Percentiles rank a stretch among this genome's conserved stretches.
Conservation (phyloP, 2,329 filamentous ascomycete species). For the Phialocephala subalpina region DNA sequence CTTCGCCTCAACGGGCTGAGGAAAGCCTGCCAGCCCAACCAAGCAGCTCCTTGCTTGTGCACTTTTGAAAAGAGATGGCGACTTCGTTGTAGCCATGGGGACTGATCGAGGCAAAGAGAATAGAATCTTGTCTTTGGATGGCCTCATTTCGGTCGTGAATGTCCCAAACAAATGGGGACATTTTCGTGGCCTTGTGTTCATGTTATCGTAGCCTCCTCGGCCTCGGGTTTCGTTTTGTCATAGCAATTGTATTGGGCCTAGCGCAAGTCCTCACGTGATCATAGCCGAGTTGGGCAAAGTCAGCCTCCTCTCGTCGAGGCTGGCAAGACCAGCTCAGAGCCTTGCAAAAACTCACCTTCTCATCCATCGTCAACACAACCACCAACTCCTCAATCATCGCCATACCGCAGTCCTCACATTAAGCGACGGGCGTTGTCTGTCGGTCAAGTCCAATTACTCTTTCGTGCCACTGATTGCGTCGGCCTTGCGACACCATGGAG, state of each 20-base stretch:
- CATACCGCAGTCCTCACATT: constrained; percentile 16
- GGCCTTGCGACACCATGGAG: constrained; percentile 41
- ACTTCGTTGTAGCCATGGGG: not conserved
- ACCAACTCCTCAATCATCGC: constrained; percentile 35
- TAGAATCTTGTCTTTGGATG: not conserved
- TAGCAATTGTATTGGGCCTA: not conserved
- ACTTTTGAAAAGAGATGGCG: not conserved
- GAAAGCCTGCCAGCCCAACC: not conserved
- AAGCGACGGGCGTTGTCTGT: constrained; percentile 13
- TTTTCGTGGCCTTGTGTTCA: not conserved
- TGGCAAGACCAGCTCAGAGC: constrained; percentile 21
- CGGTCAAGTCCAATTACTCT: constrained; percentile 28
- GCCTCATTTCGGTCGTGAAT: not conserved
- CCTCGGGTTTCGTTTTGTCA: constrained; percentile 3
- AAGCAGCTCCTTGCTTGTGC: not conserved
- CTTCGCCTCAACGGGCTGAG: constrained; percentile 5
- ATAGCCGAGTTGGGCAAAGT: not conserved
- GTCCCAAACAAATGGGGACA: not conserved
- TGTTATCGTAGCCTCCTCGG: constrained; percentile 10
- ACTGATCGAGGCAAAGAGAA: not conserved
- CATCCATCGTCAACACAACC: constrained; percentile 33
- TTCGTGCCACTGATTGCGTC: constrained; percentile 23
- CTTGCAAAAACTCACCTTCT: constrained; percentile 28
- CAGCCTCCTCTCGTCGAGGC: constrained; percentile 7
- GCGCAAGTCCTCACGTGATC: not conserved